phyloP scores from a whole-genome alignment of 129 eudicot genomes.

The Chrysanthemum makinoi region DNA sequence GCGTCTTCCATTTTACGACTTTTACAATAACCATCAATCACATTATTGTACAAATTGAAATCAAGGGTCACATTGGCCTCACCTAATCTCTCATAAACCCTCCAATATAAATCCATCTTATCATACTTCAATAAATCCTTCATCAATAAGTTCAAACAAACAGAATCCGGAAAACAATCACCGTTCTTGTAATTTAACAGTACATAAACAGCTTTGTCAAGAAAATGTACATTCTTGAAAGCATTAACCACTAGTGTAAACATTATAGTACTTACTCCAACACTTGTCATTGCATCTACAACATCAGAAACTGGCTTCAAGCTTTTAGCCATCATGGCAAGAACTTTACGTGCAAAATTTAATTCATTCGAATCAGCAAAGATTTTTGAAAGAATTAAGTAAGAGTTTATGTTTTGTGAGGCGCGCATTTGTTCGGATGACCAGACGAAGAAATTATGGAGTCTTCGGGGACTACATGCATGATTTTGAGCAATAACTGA shows the following conservation, averaged over 20 bases:
- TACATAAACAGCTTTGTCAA: conserved; percentile 26
- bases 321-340: conserved; percentile 26
- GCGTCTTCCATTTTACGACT: conserved; percentile 34
- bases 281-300: conserved; percentile 18
- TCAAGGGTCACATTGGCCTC: conserved; percentile 25
- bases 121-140: conserved; percentile 35
- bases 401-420: conserved; percentile 25
- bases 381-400: conserved; percentile 20
- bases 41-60: conserved; percentile 28
- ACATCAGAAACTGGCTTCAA: conserved; percentile 10
- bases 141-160: conserved; percentile 37
- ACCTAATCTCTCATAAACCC: conserved; percentile 25
- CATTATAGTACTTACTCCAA: conserved; percentile 15
- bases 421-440: too few species aligned
- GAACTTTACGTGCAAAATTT: not conserved
- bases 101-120: conserved; percentile 38
- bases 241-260: conserved; percentile 32
- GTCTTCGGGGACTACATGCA: conserved; percentile 38
- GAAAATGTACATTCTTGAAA: conserved; percentile 22
- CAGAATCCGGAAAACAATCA: conserved; percentile 17
- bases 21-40: conserved; percentile 35
- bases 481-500: conserved; percentile 51
- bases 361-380: too few species aligned
- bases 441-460: conserved; percentile 36
- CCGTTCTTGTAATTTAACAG: conserved; percentile 11